A percentile compares a stretch with the other conserved stretches of the same genome.
These are phyloP conservation scores for Cyclotella sp. DNA, from an alignment of 108 stramenopile genomes.

Conservation along the genomic window DNA sequence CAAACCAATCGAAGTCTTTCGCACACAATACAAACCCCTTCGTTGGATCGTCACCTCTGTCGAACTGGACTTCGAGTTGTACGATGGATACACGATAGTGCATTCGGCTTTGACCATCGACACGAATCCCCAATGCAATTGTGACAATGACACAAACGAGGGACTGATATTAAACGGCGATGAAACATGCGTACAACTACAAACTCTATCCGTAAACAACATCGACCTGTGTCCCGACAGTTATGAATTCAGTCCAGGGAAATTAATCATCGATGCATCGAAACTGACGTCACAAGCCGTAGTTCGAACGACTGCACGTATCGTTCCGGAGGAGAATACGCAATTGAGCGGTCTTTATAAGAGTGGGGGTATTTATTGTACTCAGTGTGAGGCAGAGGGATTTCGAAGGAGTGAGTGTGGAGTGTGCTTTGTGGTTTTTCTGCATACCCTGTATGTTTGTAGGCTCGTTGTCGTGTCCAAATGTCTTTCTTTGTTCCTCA, in stretches of 20 bases:
- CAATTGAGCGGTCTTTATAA: conserved; percentile 94
- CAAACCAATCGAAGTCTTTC: conserved; percentile 34
- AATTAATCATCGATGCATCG: conserved; percentile 30
- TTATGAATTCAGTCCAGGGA: conserved; percentile 39
- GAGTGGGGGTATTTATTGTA: conserved; percentile 88
- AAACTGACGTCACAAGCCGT: conserved; percentile 14
- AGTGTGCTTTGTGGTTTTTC: neutral
- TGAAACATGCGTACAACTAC: conserved; percentile 32
- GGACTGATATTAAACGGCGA: conserved; percentile 51
- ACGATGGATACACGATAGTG: conserved; percentile 45
- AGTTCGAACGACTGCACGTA: neutral
- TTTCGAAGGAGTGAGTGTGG: conserved; percentile 25
- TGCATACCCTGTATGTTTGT: neutral
- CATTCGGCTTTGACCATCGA: conserved; percentile 39
- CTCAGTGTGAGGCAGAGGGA: conserved; percentile 92
- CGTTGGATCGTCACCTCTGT: conserved; percentile 45
- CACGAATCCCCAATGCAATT: conserved; percentile 7
- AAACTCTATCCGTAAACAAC: conserved; percentile 38
- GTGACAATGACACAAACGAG: neutral
- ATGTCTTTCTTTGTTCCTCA: no score
- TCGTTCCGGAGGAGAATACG: conserved; percentile 90
- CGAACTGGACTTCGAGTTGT: conserved; percentile 47
- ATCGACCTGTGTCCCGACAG: conserved; percentile 24
- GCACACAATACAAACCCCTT: conserved; percentile 44
- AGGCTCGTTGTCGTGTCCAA: conserved; percentile 45